phyloP scores from a whole-genome alignment of 164 flowering plant genomes.

The Echeveria elegans region DNA sequence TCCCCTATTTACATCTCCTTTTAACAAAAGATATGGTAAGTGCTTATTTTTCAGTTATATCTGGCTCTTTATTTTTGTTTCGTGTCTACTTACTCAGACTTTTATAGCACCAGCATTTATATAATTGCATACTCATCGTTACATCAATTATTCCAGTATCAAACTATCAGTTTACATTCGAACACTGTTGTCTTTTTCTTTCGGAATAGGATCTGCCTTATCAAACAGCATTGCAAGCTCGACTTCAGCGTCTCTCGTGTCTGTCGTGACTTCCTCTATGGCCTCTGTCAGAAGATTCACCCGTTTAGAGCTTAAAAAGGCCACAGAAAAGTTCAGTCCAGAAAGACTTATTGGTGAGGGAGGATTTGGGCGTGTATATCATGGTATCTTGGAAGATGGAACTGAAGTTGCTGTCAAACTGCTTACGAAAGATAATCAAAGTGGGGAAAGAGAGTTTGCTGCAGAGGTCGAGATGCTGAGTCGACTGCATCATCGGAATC shows the following conservation, averaged over 20 bases:
- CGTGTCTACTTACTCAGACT: not conserved
- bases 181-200: not conserved
- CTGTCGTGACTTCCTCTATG: slow-evolving; percentile 63
- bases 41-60: not conserved
- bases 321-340: slow-evolving; percentile 75
- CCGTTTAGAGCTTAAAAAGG: slow-evolving; percentile 66
- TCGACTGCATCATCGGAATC: slow-evolving; percentile 92
- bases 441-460: slow-evolving; percentile 80
- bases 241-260: slow-evolving; percentile 57
- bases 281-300: slow-evolving; percentile 79
- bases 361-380: slow-evolving; percentile 89
- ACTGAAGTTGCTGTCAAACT: slow-evolving; percentile 78
- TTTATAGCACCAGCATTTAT: not conserved
- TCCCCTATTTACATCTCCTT: slow-evolving; percentile 51
- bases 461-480: slow-evolving; percentile 97
- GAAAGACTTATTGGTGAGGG: slow-evolving; percentile 83
- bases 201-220: slow-evolving; percentile 58
- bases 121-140: not conserved
- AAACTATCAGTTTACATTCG: not conserved
- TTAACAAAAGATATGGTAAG: slow-evolving; percentile 74
- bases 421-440: slow-evolving; percentile 67
- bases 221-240: slow-evolving; percentile 69
- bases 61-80: not conserved
- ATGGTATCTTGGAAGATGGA: slow-evolving; percentile 62
- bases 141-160: not conserved